Evolutionary conservation across 2,329 filamentous ascomycete genomes (phyloP).

Genomic region (Ophiostoma piceae): DNA sequence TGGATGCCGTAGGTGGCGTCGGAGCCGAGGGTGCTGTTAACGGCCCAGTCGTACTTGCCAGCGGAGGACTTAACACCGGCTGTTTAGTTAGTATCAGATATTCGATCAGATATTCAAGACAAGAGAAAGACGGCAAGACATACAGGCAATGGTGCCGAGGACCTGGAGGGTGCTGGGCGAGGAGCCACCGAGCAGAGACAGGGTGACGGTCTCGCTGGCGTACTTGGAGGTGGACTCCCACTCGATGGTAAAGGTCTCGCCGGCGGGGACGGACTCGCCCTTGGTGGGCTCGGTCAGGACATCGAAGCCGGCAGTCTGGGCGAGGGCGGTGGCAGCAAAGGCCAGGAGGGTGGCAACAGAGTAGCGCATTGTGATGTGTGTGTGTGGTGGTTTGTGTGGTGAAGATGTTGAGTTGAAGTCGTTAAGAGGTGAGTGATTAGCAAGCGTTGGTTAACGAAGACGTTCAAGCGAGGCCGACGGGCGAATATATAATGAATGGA

Average conservation of each 20-base stretch:
- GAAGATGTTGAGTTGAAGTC: not conserved
- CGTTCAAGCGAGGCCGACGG: not conserved
- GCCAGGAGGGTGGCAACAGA: constrained; percentile 47
- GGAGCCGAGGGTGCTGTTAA: constrained; percentile 43
- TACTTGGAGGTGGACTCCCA: constrained; percentile 45
- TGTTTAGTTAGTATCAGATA: constrained; percentile 29
- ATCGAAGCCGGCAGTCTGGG: constrained; percentile 54
- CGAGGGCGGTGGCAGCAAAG: constrained; percentile 46
- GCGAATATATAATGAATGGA: constrained; percentile 7
- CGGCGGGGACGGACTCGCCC: constrained; percentile 44
- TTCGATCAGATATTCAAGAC: not conserved
- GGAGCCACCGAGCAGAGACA: constrained; percentile 52
- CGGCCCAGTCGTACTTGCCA: constrained; percentile 47
- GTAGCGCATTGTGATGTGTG: constrained; percentile 49
- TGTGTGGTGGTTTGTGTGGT: not conserved
- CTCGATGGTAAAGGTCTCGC: constrained; percentile 45
- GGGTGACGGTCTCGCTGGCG: constrained; percentile 41
- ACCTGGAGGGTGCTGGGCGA: constrained; percentile 41
- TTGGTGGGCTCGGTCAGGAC: constrained; percentile 45
- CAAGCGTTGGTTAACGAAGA: no score
- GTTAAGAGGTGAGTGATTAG: not conserved
- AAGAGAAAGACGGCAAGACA: constrained; percentile 32
- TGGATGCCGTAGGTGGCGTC: constrained; percentile 53
- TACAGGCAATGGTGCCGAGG: constrained; percentile 45
- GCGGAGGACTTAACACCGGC: constrained; percentile 44